Conservation (phyloP, 2,329 filamentous ascomycete genomes). For the Cucurbitaria berberidis region DNA sequence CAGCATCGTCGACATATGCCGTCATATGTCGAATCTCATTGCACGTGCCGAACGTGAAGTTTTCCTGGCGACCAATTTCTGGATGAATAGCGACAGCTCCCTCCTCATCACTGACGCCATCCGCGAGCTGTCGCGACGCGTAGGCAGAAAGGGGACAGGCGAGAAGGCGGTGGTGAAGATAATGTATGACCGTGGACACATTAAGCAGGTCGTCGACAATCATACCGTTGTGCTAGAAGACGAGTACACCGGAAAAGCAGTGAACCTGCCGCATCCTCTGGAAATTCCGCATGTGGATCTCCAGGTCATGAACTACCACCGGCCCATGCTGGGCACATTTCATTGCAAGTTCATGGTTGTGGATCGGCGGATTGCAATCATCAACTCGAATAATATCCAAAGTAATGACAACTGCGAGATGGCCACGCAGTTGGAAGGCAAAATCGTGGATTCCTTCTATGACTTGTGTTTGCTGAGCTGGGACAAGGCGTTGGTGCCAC, state of each 20-base stretch:
- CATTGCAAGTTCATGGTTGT: conserved; percentile 81
- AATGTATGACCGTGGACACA: conserved; percentile 74
- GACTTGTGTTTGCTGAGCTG: conserved; percentile 77
- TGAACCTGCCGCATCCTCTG: conserved; percentile 65
- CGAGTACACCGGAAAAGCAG: conserved; percentile 60
- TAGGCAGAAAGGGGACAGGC: conserved; percentile 58
- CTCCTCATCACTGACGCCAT: conserved; percentile 71
- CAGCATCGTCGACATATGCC: conserved; percentile 71
- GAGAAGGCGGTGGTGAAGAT: conserved; percentile 71
- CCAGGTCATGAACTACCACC: conserved; percentile 75
- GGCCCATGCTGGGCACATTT: conserved; percentile 73
- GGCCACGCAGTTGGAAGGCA: conserved; percentile 77
- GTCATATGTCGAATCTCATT: conserved; percentile 77
- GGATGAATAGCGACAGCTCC: conserved; percentile 73
- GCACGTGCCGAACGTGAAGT: conserved; percentile 74
- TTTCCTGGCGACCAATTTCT: conserved; percentile 76
- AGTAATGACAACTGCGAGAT: conserved; percentile 84
- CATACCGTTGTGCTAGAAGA: conserved; percentile 66
- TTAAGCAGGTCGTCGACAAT: conserved; percentile 69
- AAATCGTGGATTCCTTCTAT: conserved; percentile 77
- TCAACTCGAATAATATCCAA: conserved; percentile 80
- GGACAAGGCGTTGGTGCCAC: conserved; percentile 67
- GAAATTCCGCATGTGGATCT: conserved; percentile 76
- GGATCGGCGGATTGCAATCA: conserved; percentile 70
- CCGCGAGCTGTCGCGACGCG: conserved; percentile 70